phyloP scores from a whole-genome alignment of 768 basidiomycete genomes.

The Leccinellum albellum region DNA sequence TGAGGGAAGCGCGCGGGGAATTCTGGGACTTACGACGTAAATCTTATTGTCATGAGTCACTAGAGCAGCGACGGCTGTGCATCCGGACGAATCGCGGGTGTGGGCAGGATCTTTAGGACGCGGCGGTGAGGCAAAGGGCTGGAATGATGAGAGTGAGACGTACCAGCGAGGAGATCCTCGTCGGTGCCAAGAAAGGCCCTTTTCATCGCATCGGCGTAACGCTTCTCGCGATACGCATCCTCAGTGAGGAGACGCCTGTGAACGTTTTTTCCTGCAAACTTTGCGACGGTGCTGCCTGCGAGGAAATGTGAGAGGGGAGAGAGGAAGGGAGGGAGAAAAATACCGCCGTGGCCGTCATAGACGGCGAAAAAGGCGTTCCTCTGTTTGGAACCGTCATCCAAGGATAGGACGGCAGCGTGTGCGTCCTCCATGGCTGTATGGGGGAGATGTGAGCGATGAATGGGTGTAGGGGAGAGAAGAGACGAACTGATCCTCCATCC shows the following conservation, averaged over 20 bases:
- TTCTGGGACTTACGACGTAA: constrained; percentile 60
- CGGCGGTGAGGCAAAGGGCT: constrained; percentile 1
- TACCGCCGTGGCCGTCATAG: constrained; percentile 98
- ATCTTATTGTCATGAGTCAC: constrained; percentile 76
- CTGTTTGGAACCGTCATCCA: constrained; percentile 49
- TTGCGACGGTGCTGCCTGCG: constrained; percentile 78
- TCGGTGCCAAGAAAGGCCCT: constrained; percentile 90
- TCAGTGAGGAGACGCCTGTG: constrained; percentile 74
- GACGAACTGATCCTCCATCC: constrained; percentile 97
- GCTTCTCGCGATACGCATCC: constrained; percentile 62
- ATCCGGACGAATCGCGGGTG: constrained; percentile 89
- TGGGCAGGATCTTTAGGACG: constrained; percentile 68
- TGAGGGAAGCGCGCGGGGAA: background rate
- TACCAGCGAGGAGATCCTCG: constrained; percentile 86
- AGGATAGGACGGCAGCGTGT: constrained; percentile 69
- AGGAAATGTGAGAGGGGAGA: constrained; percentile 1
- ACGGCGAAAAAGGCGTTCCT: constrained; percentile 89
- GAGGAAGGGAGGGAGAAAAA: constrained; percentile 14
- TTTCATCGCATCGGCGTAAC: constrained; percentile 79
- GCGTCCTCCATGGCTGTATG: constrained; percentile 93
- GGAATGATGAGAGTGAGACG: constrained; percentile 22
- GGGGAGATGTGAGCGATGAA: background rate
- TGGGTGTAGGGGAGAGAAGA: background rate
- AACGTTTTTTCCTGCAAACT: constrained; percentile 80
- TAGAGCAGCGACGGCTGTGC: constrained; percentile 89